Evolutionary conservation across 192 early-diverging fungal species (phyloP).

Genomic region (Coemansia sp.): DNA sequence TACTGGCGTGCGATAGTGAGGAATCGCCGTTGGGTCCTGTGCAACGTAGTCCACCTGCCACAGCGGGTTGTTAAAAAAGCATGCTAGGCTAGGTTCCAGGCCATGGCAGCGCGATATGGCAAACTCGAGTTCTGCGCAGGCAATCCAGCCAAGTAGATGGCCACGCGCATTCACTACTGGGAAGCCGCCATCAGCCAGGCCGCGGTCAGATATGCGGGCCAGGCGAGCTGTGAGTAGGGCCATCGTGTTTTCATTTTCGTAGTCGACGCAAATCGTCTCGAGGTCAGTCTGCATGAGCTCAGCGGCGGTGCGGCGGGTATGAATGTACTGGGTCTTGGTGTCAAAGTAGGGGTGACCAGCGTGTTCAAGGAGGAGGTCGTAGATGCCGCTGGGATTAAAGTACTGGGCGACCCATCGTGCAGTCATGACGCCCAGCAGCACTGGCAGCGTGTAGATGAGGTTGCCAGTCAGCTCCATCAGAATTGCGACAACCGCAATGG

Average conservation of each 20-base stretch:
- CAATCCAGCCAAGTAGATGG: constrained; percentile 78
- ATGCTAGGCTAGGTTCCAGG: constrained; percentile 45
- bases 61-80: constrained; percentile 59
- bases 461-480: constrained; percentile 83
- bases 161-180: constrained; percentile 62
- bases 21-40: constrained; percentile 35
- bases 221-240: constrained; percentile 60
- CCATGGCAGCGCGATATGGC: constrained; percentile 58
- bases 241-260: constrained; percentile 62
- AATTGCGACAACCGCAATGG: constrained; percentile 65
- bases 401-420: constrained; percentile 79
- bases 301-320: constrained; percentile 58
- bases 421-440: constrained; percentile 59
- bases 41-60: constrained; percentile 52
- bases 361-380: constrained; percentile 71
- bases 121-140: constrained; percentile 76
- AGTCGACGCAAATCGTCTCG: constrained; percentile 68
- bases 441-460: constrained; percentile 70
- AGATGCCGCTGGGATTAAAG: constrained; percentile 67
- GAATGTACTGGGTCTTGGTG: constrained; percentile 71
- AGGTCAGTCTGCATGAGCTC: constrained; percentile 68
- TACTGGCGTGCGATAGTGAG: constrained; percentile 34
- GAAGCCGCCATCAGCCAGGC: constrained; percentile 76
- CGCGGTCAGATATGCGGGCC: constrained; percentile 56
- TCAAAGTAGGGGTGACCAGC: constrained; percentile 78